Base-by-base conservation (phyloP, 441 rosid genomes). In the Flueggea neowawraea region DNA sequence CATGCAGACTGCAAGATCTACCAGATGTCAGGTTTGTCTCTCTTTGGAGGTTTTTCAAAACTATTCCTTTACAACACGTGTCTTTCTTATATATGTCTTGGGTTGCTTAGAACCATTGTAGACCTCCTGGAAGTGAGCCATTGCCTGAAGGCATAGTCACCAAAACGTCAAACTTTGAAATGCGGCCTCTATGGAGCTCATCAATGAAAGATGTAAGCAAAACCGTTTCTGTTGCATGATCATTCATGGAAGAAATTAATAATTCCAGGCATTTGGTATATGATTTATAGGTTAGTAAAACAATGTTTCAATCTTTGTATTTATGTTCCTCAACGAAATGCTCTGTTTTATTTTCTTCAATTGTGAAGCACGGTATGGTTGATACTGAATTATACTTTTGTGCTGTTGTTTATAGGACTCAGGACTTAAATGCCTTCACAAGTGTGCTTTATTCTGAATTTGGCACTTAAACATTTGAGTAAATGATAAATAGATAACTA, bases 111-210 rank as follows among this genome's bases (percentile, higher is more conserved):
- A 68, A 55, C 61, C 81, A 59, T 43, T 54, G 82, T 61, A 75
- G 81, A 64, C 78, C 84, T 62, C 62, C 47, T 36, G 91, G 96
- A 69, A 79, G 76, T 28, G 91, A 85, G 80, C 61, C 82, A 12
- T 69, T 91, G 66, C 98, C 98, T 4, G 69, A 69, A 78, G 96
- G 93, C 36, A 87, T 91, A 49, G 75, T 89, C 68, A 75, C 80
- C 13, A 61, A 67, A 57, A 81, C 81, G 54, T 84, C 96, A 57
- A 81, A 91, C 74, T 82, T 82, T 54, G 82, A 85, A 81, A 79
- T 85, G 91, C 75, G 76, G 65, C 84, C 92, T 17, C 16, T 73
- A 80, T 69, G 90, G 92, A 76, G 87, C 86, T 3, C 58, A 67
- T 13, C 75, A 61, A 10, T 68, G 71, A 61, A 70, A 65, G 75